Base-by-base conservation (phyloP, 768 basidiomycete genomes). In the Pleurotus cornucopiae region DNA sequence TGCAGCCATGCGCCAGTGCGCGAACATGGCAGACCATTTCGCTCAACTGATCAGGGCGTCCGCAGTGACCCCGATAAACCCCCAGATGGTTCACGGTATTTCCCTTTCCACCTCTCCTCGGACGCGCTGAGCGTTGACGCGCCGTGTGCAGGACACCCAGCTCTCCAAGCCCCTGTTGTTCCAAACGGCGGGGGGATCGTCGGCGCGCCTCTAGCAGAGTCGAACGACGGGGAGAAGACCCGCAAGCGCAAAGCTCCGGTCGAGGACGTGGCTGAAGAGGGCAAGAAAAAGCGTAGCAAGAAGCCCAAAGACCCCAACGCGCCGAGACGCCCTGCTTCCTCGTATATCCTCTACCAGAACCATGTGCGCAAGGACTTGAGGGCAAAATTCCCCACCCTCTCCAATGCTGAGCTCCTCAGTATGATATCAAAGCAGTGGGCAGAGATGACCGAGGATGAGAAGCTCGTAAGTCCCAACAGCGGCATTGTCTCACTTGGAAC, bases 341-440 rank as follows among this genome's bases (percentile, higher is more conserved):
- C 94, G 16, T 98, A 96, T 73, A 83, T 98, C 65, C 75, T 95
- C 62, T 98, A 89, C 79, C 96, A 98, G 74, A 97, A 96, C 67
- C 89, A 90, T 12, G 79, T 94, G 54, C 88, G 94, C 67, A 81
- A 82, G 57, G 76, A 82, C 56, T 77, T 95, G 62, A 85, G 87
- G 74, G 75, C 76, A 39, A 70, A 78, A 62, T 72, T 89, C 67
- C 88, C 90, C 7, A 70, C 74, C 6, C 69, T 93, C 57, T 70
- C 79, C 38, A 86, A 97, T 66, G 67, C 80, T 39, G 93, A 95
- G 55, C 71, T 97, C 38, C 72, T 97, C 63, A 66, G 67, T 34
- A 66, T 87, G 62, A 90, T 97, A 60, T 77, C 88, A 13, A 81
- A 83, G 56, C 78, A 81, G 59, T 98, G 95, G 95, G 74, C 74